Evolutionary conservation across 768 basidiomycete species (phyloP).

Genomic region (Mycena venus): DNA sequence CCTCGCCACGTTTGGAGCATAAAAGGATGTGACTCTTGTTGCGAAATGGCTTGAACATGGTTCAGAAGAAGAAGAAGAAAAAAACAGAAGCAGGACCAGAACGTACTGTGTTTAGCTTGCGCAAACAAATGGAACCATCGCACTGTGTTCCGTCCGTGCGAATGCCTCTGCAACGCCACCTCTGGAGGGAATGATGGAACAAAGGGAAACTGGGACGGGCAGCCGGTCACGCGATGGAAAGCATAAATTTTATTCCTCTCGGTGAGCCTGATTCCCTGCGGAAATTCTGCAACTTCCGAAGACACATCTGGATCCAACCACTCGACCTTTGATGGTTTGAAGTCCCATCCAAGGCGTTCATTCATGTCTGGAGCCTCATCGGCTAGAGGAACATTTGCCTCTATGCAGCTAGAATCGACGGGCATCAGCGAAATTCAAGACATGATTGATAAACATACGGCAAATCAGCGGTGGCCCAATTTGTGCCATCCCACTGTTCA

Average conservation of each 20-base stretch:
- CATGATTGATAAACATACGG: not conserved
- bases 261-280: not conserved
- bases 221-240: not conserved
- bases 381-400: not conserved
- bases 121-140: not conserved
- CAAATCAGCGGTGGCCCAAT: not conserved
- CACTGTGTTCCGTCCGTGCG: not conserved
- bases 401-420: not conserved
- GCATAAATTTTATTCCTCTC: not conserved
- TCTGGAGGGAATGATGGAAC: constrained; percentile 12
- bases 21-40: too few species aligned
- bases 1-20: too few species aligned
- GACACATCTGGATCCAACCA: constrained; percentile 10
- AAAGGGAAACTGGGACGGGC: not conserved
- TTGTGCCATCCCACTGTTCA: not conserved
- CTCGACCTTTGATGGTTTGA: not conserved
- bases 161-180: constrained; percentile 3
- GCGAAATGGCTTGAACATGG: too few species aligned
- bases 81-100: not conserved
- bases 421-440: not conserved
- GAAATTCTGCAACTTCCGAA: constrained; percentile 6
- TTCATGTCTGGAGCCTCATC: constrained; percentile 8
- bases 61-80: not conserved
- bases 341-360: constrained; percentile 4
- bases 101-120: constrained; percentile 11